Evolutionary conservation across 805 yeast genomes (phyloP).

Genomic region (Pichia paraexigua): DNA sequence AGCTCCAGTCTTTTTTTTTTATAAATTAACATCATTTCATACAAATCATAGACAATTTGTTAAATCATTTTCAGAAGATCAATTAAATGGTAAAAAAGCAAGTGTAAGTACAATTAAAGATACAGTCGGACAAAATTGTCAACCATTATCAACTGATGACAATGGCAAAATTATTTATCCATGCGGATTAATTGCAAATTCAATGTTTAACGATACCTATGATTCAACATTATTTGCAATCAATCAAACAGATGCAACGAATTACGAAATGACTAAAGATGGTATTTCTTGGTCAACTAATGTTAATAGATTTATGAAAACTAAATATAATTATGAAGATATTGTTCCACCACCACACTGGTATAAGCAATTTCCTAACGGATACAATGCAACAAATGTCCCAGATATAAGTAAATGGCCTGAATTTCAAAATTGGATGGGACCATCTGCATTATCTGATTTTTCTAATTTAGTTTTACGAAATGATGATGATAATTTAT

Average conservation of each 20-base stretch:
- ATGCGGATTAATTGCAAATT: conserved; percentile 78
- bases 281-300: conserved; percentile 73
- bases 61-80: conserved; percentile 73
- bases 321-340: conserved; percentile 49
- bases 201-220: conserved; percentile 72
- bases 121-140: conserved; percentile 50
- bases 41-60: conserved; percentile 95
- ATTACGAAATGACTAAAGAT: conserved; percentile 38
- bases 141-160: conserved; percentile 45
- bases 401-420: conserved; percentile 65
- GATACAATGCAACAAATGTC: conserved; percentile 59
- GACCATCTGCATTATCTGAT: conserved; percentile 65
- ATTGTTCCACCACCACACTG: conserved; percentile 83
- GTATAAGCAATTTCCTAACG: conserved; percentile 61
- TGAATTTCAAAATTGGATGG: conserved; percentile 80
- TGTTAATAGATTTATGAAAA: conserved; percentile 52
- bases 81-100: conserved; percentile 69
- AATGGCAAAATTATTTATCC: conserved; percentile 59
- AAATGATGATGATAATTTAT: conserved; percentile 48
- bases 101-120: conserved; percentile 42
- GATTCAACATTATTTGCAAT: conserved; percentile 36
- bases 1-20: conserved; percentile 70
- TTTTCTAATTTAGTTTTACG: conserved; percentile 60
- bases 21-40: conserved; percentile 76
- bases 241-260: conserved; percentile 32